phyloP scores from a whole-genome alignment of 2,329 filamentous ascomycete genomes.

The Kalaharituber pfeilii region DNA sequence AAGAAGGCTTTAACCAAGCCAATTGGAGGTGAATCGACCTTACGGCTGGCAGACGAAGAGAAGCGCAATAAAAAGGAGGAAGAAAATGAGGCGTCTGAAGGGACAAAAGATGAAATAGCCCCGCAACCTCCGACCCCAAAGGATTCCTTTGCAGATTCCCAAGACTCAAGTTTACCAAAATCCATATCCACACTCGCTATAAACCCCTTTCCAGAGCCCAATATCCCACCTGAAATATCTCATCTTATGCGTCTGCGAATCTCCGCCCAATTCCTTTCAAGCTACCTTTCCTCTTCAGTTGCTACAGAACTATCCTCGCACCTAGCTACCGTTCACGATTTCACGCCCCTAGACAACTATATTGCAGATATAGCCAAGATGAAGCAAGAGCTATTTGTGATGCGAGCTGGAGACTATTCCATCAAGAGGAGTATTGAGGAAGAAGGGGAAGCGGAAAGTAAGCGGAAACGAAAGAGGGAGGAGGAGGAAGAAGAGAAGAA shows the following conservation, averaged over 20 bases:
- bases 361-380: conserved; percentile 47
- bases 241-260: conserved; percentile 47
- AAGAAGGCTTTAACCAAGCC: conserved; percentile 59
- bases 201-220: too few species aligned
- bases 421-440: conserved; percentile 51
- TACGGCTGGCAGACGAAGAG: conserved; percentile 6
- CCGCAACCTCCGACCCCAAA: background rate
- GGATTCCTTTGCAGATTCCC: background rate
- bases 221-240: conserved; percentile 34
- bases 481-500: conserved; percentile 58
- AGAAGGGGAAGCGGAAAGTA: conserved; percentile 39
- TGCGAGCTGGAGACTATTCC: conserved; percentile 54
- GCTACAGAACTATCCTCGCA: conserved; percentile 30
- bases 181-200: too few species aligned
- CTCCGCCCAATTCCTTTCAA: conserved; percentile 46
- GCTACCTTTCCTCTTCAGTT: conserved; percentile 39
- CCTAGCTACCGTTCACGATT: conserved; percentile 40
- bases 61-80: conserved; percentile 6
- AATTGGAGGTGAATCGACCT: conserved; percentile 32
- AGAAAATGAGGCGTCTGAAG: background rate
- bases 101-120: background rate
- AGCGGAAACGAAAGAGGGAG: conserved; percentile 77
- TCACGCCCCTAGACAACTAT: conserved; percentile 53
- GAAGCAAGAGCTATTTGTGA: conserved; percentile 51
- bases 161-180: background rate